Conservation (phyloP, 352 stramenopile species). For the Phytophthora ramorum region DNA sequence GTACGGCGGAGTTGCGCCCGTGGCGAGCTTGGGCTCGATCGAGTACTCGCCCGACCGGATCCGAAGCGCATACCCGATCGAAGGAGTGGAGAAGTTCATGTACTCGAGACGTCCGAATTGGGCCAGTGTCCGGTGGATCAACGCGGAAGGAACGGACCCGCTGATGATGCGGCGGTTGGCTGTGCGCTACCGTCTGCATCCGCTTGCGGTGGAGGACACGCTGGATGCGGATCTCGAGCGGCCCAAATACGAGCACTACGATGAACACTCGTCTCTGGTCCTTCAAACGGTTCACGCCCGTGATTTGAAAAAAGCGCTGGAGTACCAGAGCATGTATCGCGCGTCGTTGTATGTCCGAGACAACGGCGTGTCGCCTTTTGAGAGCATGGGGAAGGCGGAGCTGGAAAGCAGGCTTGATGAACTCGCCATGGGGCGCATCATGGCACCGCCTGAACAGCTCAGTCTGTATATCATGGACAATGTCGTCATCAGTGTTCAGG, state of each 20-base stretch:
- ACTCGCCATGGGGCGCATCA: conserved; percentile 63
- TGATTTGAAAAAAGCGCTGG: conserved; percentile 58
- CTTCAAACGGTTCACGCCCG: conserved; percentile 70
- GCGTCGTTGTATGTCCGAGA: conserved; percentile 68
- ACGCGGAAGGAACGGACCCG: conserved; percentile 70
- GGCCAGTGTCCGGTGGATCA: conserved; percentile 86
- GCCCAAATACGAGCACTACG: conserved; percentile 89
- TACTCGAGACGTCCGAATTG: conserved; percentile 81
- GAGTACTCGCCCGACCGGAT: conserved; percentile 85
- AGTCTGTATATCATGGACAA: conserved; percentile 80
- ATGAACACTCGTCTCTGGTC: conserved; percentile 84
- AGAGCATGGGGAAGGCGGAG: conserved; percentile 71
- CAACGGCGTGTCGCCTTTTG: conserved; percentile 57
- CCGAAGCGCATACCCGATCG: conserved; percentile 74
- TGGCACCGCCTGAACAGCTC: conserved; percentile 80
- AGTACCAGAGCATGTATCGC: conserved; percentile 80
- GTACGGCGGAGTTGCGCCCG: conserved; percentile 20
- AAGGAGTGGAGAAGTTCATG: conserved; percentile 81
- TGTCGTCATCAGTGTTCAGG: conserved; percentile 80
- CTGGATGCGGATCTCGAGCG: conserved; percentile 81
- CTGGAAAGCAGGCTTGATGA: conserved; percentile 65
- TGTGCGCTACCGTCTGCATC: conserved; percentile 86
- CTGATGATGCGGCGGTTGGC: conserved; percentile 75
- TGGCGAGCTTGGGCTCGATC: conserved; percentile 60
- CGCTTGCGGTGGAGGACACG: conserved; percentile 85